These are phyloP conservation scores for Chaetomium sp. DNA, from an alignment of 2,329 filamentous ascomycete genomes.

Conservation along the genomic window DNA sequence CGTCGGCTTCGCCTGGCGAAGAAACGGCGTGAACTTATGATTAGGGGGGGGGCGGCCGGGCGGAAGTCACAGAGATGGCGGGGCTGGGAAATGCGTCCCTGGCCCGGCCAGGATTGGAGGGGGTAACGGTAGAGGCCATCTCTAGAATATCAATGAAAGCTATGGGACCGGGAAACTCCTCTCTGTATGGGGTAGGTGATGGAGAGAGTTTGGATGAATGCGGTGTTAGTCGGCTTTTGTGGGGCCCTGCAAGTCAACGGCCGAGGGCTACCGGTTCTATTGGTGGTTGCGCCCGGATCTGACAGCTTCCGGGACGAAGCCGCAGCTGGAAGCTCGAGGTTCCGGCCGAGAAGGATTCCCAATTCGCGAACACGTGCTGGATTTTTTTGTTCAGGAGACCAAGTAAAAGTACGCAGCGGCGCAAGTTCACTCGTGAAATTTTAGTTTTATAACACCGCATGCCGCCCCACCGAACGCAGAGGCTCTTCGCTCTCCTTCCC, in stretches of 20 bases:
- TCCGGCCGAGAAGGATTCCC: constrained; percentile 8
- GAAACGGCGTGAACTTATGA: background rate
- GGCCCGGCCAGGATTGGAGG: background rate
- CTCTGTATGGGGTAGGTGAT: background rate
- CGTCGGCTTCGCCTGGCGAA: background rate
- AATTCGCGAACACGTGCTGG: constrained; percentile 5
- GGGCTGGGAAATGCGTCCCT: background rate
- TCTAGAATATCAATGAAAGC: background rate
- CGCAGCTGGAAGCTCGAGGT: constrained; percentile 21
- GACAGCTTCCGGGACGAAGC: constrained; percentile 24
- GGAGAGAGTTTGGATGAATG: background rate
- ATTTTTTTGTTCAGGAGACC: background rate
- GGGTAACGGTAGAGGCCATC: background rate
- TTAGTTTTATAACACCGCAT: constrained; percentile 24
- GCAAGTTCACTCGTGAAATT: constrained; percentile 12
- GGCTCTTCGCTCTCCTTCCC: background rate
- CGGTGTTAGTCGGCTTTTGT: background rate
- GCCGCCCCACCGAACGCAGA: background rate
- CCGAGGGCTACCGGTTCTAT: background rate
- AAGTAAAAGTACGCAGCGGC: background rate
- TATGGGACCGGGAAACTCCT: background rate
- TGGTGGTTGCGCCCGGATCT: constrained; percentile 18
- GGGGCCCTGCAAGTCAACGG: constrained; percentile 4
- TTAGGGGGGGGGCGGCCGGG: background rate
- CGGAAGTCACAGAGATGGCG: background rate